Percentiles rank a stretch among this genome's conserved stretches.
phyloP scores from a whole-genome alignment of 768 basidiomycete genomes.

The Pulveroboletus frians region DNA sequence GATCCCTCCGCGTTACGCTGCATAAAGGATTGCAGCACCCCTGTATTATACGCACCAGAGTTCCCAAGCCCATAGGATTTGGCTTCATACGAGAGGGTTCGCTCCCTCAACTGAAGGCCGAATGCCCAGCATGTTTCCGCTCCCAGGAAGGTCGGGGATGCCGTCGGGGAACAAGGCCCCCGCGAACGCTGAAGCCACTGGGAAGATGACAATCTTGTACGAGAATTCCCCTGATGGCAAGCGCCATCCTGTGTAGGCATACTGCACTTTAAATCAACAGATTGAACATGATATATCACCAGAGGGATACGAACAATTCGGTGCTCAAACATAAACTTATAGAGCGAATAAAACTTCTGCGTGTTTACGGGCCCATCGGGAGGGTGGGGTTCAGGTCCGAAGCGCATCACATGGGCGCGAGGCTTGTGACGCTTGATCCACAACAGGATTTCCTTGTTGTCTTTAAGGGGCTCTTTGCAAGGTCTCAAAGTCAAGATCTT shows the following conservation, averaged over 20 bases:
- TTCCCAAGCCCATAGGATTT: constrained; percentile 9
- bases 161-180: constrained; percentile 52
- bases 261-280: constrained; percentile 32
- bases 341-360: constrained; percentile 37
- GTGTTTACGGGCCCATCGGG: constrained; percentile 40
- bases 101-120: constrained; percentile 3
- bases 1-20: constrained; percentile 35
- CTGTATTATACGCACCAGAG: constrained; percentile 22
- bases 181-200: constrained; percentile 31
- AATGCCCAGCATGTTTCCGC: constrained; percentile 12
- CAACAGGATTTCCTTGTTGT: constrained; percentile 35
- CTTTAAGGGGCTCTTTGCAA: constrained; percentile 38
- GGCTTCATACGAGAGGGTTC: constrained; percentile 9
- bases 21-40: constrained; percentile 43
- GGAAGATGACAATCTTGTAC: constrained; percentile 46
- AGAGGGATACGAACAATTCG: constrained; percentile 39
- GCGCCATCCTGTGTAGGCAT: constrained; percentile 48
- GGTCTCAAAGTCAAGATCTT: constrained; percentile 36
- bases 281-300: not conserved
- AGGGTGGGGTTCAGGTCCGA: constrained; percentile 30
- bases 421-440: constrained; percentile 44
- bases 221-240: constrained; percentile 39
- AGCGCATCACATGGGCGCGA: constrained; percentile 37
- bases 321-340: constrained; percentile 38
- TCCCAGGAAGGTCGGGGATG: constrained; percentile 38